phyloP scores from a whole-genome alignment of 106 monocot genomes.

The Xerophyta viscosa region DNA sequence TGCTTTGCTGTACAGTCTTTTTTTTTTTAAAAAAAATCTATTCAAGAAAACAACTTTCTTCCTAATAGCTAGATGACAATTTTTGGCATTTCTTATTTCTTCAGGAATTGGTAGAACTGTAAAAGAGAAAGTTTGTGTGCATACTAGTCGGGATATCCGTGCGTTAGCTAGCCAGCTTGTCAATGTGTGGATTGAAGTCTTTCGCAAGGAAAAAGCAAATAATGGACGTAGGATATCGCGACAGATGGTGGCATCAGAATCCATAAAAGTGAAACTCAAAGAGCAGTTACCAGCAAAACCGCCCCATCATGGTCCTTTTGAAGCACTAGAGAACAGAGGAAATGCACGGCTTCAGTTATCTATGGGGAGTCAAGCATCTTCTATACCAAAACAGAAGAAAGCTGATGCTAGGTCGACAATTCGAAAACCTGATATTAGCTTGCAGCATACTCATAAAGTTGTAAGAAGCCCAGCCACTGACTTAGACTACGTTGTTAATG shows the following conservation, averaged over 20 bases:
- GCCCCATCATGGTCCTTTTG: conserved; percentile 12
- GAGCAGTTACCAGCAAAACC: conserved; percentile 32
- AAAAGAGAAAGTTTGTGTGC: conserved; percentile 93
- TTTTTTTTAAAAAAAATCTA: no score
- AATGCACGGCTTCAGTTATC: conserved; percentile 19
- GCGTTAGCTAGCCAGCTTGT: conserved; percentile 93
- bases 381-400: conserved; percentile 32
- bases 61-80: background rate
- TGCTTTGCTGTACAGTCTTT: no score
- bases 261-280: conserved; percentile 39
- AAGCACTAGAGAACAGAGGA: conserved; percentile 28
- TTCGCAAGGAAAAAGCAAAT: conserved; percentile 91
- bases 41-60: no score
- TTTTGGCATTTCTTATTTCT: conserved; percentile 10
- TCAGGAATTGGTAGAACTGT: conserved; percentile 85
- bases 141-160: conserved; percentile 96
- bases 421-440: conserved; percentile 28
- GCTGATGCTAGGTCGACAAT: conserved; percentile 14
- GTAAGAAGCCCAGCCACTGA: conserved; percentile 20
- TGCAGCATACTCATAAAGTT: conserved; percentile 12
- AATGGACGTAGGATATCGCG: conserved; percentile 39
- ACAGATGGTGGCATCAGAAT: conserved; percentile 28
- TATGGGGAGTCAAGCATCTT: conserved; percentile 29
- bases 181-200: conserved; percentile 87
- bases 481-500: conserved; percentile 27